Conservation (phyloP, 1,284 basidiomycete genomes). For the Puccinia brachypodii region DNA sequence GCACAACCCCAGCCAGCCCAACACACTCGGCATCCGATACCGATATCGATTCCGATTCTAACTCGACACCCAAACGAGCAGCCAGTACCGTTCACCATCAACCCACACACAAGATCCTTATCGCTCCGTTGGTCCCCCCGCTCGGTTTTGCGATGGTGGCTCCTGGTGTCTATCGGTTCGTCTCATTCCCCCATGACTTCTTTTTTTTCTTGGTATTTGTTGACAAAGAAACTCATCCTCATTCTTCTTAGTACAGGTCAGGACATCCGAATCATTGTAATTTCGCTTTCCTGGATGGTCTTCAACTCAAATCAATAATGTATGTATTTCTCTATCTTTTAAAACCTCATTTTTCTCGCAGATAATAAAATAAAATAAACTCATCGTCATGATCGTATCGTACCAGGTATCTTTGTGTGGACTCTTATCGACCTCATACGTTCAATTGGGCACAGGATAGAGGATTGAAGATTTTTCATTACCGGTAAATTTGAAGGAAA, state of each 20-base stretch:
- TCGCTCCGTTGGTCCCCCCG: conserved; percentile 35
- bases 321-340: not conserved
- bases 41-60: not conserved
- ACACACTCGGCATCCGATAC: not conserved
- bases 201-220: not conserved
- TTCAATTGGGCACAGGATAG: conserved; percentile 43
- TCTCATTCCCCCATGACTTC: not conserved
- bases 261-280: conserved; percentile 41
- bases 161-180: conserved; percentile 39
- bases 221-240: not conserved
- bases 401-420: conserved; percentile 32
- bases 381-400: not conserved
- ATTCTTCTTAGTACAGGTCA: conserved; percentile 8
- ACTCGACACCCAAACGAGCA: not conserved
- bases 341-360: not conserved
- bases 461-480: conserved; percentile 45
- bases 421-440: conserved; percentile 41
- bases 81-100: not conserved
- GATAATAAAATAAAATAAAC: not conserved
- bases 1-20: not conserved
- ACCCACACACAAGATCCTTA: not conserved
- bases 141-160: conserved; percentile 39
- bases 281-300: conserved; percentile 16
- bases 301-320: conserved; percentile 41
- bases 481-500: not conserved